Evolutionary conservation across 176 grass and related monocot species (phyloP), one percentile per base, ranked within the genome.

Genomic region (Saccharum officinarum): DNA sequence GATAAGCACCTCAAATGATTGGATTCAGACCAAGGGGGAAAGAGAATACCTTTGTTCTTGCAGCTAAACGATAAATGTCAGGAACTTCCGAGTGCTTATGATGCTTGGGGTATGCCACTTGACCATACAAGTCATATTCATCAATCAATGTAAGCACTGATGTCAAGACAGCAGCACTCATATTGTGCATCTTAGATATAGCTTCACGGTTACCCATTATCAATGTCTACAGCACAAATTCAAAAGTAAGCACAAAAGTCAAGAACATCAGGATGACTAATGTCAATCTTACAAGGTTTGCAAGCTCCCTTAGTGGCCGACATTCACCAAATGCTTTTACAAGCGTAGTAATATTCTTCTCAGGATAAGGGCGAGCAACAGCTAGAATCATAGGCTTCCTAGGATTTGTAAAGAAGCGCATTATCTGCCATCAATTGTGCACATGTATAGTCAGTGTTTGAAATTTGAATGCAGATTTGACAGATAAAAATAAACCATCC

Each of bases 91-190:
- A 92, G 46, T 95, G 93, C 74, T 92, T 95, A 82, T 92, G 90
- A 84, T 92, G 93, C 67, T 95, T 92, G 28, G 93, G 93, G 67
- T 95, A 95, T 79, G 93, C 93, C 71, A 95, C 93, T 95, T 92
- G 93, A 68, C 93, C 93, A 82, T 92, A 95, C 13, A 95, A 31
- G 67, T 95, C 93, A 60, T 95, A 92, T 72, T 92, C 91, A 67
- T 95, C 93, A 71, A 95, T 92, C 79, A 95, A 88, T 68, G 91
- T 95, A 59, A 95, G 83, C 81, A 90, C 86, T 42, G 93, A 81
- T 55, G 90, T 90, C 90, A 95, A 84, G 30, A 95, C 93, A 86
- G 86, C 86, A 78, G 93, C 88, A 62, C 89, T 95, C 79, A 87
- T 92, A 73, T 85, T 92, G 77, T 89, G 82, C 93, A 92, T 95